Conservation (phyloP, 805 yeast species). For the Blastobotrys parvus region DNA sequence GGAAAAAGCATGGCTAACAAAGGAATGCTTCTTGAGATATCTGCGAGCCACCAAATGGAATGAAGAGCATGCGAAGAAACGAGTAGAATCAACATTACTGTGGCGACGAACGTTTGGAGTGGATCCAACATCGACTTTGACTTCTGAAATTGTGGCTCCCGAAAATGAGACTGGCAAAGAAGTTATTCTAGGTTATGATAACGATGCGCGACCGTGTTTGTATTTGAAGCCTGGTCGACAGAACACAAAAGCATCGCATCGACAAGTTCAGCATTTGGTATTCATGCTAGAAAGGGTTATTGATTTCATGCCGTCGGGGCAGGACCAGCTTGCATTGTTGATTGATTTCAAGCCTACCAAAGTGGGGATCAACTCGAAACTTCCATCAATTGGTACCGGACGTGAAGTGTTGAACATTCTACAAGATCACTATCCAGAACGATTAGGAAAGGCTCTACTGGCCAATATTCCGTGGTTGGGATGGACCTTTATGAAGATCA, state of each 20-base stretch:
- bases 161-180: constrained; percentile 93
- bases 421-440: constrained; percentile 96
- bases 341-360: constrained; percentile 82
- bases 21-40: constrained; percentile 85
- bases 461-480: constrained; percentile 93
- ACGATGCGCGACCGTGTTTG: constrained; percentile 82
- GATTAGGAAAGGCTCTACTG: constrained; percentile 85
- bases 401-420: constrained; percentile 87
- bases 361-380: constrained; percentile 48
- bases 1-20: constrained; percentile 89
- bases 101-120: constrained; percentile 96
- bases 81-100: constrained; percentile 68
- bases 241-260: constrained; percentile 79
- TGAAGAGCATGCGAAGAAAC: constrained; percentile 54
- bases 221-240: constrained; percentile 93
- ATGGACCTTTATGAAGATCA: constrained; percentile 83
- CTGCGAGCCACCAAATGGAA: constrained; percentile 93
- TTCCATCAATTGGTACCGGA: constrained; percentile 85
- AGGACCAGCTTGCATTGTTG: constrained; percentile 82
- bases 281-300: constrained; percentile 87
- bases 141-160: constrained; percentile 31
- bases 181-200: constrained; percentile 84
- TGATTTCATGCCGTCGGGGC: constrained; percentile 94
- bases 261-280: constrained; percentile 95
- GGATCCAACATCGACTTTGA: constrained; percentile 27